Base-by-base conservation (phyloP, 164 flowering plant genomes). In the Macadamia integrifolia region DNA sequence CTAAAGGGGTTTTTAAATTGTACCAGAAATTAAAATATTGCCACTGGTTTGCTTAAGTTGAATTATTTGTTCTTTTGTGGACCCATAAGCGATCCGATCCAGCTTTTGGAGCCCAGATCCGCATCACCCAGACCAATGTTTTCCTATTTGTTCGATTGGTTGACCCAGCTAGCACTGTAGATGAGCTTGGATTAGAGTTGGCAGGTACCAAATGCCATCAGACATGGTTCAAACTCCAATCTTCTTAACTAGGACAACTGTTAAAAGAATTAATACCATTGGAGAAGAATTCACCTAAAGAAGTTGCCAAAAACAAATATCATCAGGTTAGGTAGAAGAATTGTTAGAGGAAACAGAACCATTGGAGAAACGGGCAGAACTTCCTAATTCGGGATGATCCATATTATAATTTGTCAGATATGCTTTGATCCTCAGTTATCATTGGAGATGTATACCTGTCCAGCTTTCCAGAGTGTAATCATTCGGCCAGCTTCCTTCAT, bases 391-490 rank as follows among this genome's bases (percentile, higher is more conserved):
- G 5, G 5, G 40, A 35, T 35, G 10, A 69, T 53, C 71, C 65
- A 64, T 60, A 67, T 73, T 81, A 66, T 74, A 78, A 83, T 23
- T 23, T 23, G 23, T 56, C 70, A 64, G 67, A 46, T 72, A 66
- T 72, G 78, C 72, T 78, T 65, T 79, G 83, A 76, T 66, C 76
- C 49, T 80, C 82, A 63, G 50, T 69, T 74, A 46, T 58, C 71
- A 84, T 80, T 42, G 79, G 67, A 65, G 85, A 75, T 71, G 75
- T 62, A 31, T 79, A 84, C 83, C 89, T 83, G 85, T 69, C 73
- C 70, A 49, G 60, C 69, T 58, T 67, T 76, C 89, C 65, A 71
- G 62, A 69, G 48, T 71, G 65, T 55, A 30, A 62, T 70, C 72
- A 57, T 83, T 53, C 2, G 17, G 57, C 18, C 5, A 17, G 57